Base-by-base conservation (phyloP, 768 basidiomycete genomes). In the Rhodotorula graminis region DNA sequence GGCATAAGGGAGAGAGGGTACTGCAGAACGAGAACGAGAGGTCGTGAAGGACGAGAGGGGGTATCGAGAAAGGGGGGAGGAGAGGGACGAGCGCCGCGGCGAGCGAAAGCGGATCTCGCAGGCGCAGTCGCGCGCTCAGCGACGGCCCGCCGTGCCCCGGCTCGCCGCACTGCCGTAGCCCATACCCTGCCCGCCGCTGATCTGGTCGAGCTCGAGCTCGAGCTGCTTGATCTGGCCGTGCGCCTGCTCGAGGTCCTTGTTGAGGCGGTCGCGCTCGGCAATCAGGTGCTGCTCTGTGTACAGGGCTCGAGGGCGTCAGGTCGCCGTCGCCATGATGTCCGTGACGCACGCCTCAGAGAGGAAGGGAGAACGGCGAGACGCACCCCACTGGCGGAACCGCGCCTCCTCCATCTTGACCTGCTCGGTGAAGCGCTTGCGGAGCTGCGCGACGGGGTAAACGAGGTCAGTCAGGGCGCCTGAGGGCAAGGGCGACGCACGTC, bases 371-470 rank as follows among this genome's bases (percentile, higher is more conserved):
- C 11, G 25, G 55, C 21, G 1, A 37, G 49, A 67, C 83, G 95
- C 92, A 81, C 98, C 96, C 96, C 96, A 99, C 78, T 97, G 93
- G 81, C 96, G 88, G 86, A 99, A 99, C 72, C 96, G 86, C 21
- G 91, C 86, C 81, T 99, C 96, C 84, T 99, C 96, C 69, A 92
- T 85, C 85, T 99, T 99, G 86, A 99, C 96, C 84, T 99, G 96
- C 83, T 99, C 96, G 44, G 96, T 99, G 83, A 99, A 99, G 73
- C 93, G 88, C 85, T 94, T 97, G 80, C 95, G 86, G 73, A 98
- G 87, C 68, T 70, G 62, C 9, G 16, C 1, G n/a, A 16, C n/a
- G 23, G 12, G 11, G 29, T 16, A 31, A 37, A 19, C 1, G 18
- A 8, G 6, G n/a, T 18, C 33, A 7, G 57, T 49, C 61, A 56